Base-by-base conservation (phyloP, 2,329 filamentous ascomycete genomes). In the Xylariaceae sp. region DNA sequence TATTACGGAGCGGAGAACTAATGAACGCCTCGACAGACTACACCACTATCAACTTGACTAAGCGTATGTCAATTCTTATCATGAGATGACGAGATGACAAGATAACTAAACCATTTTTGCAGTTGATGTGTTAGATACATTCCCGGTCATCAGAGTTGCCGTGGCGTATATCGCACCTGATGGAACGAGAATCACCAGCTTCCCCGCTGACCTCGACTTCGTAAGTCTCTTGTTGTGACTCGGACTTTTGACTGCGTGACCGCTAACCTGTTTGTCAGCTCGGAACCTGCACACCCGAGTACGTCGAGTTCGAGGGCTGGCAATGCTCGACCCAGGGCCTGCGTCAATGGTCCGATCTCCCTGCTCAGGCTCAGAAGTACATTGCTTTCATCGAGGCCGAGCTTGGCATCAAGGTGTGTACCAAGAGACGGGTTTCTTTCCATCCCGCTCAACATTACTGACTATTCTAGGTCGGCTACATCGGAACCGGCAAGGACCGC, bases 121-220 rank as follows among this genome's bases (percentile, higher is more conserved):
- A 63, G 61, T 86, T 30, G 83, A 86, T 63, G 78, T 86, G 35
- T 75, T 86, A 2, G 83, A 86, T 65, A 77, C 78, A 55, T 86
- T 89, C 67, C 77, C 80, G 1, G 83, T 83, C 72, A 77, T 89
- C 67, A 84, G 88, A 67, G 55, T 68, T 58, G 83, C 83, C 7
- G 81, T 83, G 13, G 80, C 80, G 3, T 89, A 89, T 69, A 71
- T 66, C 57, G 69, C 72, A 47, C 66, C 69, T 1, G 71, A 69
- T 4, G 61, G 64, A 4, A 59, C 74, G 56, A 63, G 69, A 2
- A 52, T 71, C 1, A 74, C 78, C 8, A 78, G 76, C 9, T 85
- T 85, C 74, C 83, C 72, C 2, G 80, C 81, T 4, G 81, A 83
- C 64, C 72, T 80, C 51, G 57, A 58, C 23, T 62, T 52, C 7